A percentile compares a stretch with the other conserved stretches of the same genome.
phyloP scores from a whole-genome alignment of 331 rosid genomes.

The Erythrophleum ivorense region DNA sequence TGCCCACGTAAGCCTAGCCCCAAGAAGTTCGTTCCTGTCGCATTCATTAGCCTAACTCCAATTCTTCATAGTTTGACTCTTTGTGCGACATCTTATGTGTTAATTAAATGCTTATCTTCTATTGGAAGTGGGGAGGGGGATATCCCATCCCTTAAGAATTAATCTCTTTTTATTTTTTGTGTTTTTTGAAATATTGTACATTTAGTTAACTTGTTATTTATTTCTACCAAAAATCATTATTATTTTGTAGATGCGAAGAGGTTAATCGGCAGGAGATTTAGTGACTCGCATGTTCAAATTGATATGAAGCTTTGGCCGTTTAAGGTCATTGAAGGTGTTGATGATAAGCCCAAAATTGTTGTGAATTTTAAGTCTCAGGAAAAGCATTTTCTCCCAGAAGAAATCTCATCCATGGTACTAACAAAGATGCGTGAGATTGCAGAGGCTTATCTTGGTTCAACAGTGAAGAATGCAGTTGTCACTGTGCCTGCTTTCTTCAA shows the following conservation, averaged over 20 bases:
- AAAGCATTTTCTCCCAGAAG: background rate
- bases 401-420: slow-evolving; percentile 36
- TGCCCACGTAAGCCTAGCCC: no score
- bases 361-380: slow-evolving; percentile 9
- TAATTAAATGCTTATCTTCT: no score
- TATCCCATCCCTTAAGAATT: no score
- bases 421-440: slow-evolving; percentile 41
- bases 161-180: background rate
- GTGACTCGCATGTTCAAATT: background rate
- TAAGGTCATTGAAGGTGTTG: background rate
- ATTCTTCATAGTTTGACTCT: no score
- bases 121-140: no score
- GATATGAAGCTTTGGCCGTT: slow-evolving; percentile 34
- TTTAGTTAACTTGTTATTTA: no score
- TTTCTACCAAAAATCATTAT: background rate
- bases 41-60: no score
- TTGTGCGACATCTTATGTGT: no score
- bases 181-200: no score
- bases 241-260: slow-evolving; percentile 34
- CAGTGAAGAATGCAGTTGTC: slow-evolving; percentile 28
- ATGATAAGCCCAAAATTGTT: no score
- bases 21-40: no score
- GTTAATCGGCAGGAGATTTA: slow-evolving; percentile 29
- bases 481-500: slow-evolving; percentile 45
- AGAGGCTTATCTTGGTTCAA: slow-evolving; percentile 35